phyloP scores from a whole-genome alignment of 1,284 basidiomycete genomes.

The Pseudozyma tsukubaensis region DNA sequence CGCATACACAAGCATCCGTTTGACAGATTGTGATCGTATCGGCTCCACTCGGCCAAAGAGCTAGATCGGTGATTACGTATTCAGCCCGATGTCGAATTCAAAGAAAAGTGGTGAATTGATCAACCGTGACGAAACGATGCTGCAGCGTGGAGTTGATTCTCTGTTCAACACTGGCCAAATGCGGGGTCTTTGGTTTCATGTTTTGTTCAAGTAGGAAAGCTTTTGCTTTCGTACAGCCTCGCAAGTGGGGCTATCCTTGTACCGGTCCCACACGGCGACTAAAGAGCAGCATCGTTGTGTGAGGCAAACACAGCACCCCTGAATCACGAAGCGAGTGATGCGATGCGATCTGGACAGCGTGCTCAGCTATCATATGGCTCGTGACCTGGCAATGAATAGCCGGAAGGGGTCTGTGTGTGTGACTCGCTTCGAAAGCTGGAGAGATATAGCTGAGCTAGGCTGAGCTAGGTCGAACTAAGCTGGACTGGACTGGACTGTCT shows the following conservation, averaged over 20 bases:
- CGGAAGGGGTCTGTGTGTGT: neutral
- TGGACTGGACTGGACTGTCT: neutral
- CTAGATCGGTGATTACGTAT: slow-evolving; percentile 5
- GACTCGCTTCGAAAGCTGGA: neutral
- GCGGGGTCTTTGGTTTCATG: neutral
- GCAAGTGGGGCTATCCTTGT: neutral
- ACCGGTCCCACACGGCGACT: neutral
- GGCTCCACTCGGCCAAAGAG: slow-evolving; percentile 17
- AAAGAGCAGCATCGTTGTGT: no score
- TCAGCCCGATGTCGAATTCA: slow-evolving; percentile 7
- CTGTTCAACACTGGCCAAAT: no score
- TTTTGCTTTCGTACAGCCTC: no score
- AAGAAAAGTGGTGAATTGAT: slow-evolving; percentile 2
- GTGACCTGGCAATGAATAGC: neutral
- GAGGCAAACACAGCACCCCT: neutral
- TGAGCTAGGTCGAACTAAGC: neutral
- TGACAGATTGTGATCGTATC: slow-evolving; percentile 22
- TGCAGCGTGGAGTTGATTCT: slow-evolving; percentile 35
- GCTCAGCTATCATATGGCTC: neutral
- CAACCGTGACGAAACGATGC: slow-evolving; percentile 18
- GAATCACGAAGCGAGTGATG: neutral
- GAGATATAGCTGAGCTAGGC: neutral
- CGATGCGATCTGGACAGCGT: neutral
- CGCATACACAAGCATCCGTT: slow-evolving; percentile 1
- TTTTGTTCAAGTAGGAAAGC: neutral